Percentiles rank a stretch among this genome's conserved stretches.
Conservation (phyloP, 805 yeast genomes). For the Sugiyamaella lignohabitans region DNA sequence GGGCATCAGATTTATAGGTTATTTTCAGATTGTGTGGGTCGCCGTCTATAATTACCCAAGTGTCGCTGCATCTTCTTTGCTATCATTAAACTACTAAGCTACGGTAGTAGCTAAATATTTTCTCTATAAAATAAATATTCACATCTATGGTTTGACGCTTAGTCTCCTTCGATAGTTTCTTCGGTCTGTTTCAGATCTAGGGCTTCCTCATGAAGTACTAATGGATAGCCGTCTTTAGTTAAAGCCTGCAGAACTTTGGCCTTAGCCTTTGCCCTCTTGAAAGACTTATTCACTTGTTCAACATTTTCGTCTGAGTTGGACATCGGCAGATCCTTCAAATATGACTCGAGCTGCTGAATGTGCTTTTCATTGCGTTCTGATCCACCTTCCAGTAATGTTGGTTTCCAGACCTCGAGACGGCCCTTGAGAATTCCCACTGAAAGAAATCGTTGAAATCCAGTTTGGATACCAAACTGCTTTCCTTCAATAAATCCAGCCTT, state of each 20-base stretch:
- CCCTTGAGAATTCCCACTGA: slow-evolving; percentile 64
- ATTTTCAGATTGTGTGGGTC: no score
- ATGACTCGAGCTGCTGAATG: slow-evolving; percentile 17
- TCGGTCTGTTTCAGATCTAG: slow-evolving; percentile 29
- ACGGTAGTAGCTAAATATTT: no score
- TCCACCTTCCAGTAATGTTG: background rate
- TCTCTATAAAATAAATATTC: no score
- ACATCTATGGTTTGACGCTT: no score
- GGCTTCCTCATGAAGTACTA: slow-evolving; percentile 34
- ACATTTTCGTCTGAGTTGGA: slow-evolving; percentile 53
- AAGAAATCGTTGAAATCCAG: slow-evolving; percentile 38
- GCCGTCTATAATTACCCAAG: no score
- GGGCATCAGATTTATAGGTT: no score
- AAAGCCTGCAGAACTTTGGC: slow-evolving; percentile 44
- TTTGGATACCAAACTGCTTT: slow-evolving; percentile 63
- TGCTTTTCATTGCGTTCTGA: slow-evolving; percentile 9
- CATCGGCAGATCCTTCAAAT: slow-evolving; percentile 31
- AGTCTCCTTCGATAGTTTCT: slow-evolving; percentile 32
- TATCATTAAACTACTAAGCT: no score
- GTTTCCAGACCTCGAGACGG: slow-evolving; percentile 35
- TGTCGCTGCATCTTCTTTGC: no score
- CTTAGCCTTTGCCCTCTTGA: slow-evolving; percentile 55
- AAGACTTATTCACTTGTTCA: slow-evolving; percentile 44
- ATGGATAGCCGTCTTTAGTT: slow-evolving; percentile 22
- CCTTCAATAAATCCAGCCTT: slow-evolving; percentile 65